phyloP scores from a whole-genome alignment of 2,329 filamentous ascomycete species.

The Calycina herbarum region DNA sequence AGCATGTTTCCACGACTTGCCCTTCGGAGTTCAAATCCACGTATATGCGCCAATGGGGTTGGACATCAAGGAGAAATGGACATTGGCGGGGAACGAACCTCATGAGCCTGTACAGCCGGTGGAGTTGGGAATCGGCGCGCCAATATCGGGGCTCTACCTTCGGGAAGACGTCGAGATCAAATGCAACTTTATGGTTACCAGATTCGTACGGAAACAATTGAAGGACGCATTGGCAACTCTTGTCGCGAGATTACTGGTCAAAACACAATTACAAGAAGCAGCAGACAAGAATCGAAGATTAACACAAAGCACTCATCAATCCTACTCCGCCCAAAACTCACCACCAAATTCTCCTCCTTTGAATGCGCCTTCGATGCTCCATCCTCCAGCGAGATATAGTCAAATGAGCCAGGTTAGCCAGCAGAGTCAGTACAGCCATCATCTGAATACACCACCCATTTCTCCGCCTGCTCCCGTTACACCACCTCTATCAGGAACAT shows the following conservation, averaged over 20 bases:
- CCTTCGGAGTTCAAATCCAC: slow-evolving; percentile 74
- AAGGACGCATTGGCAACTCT: slow-evolving; percentile 73
- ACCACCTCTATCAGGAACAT: slow-evolving; percentile 12
- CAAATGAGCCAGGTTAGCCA: slow-evolving; percentile 9
- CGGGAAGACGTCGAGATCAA: slow-evolving; percentile 79
- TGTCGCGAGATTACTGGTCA: slow-evolving; percentile 60
- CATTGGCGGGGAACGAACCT: slow-evolving; percentile 66
- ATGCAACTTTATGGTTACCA: slow-evolving; percentile 72
- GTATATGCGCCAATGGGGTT: slow-evolving; percentile 79
- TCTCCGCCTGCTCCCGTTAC: slow-evolving; percentile 7
- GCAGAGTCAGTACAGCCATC: background rate
- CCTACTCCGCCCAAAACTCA: slow-evolving; percentile 11
- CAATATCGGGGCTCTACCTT: slow-evolving; percentile 70
- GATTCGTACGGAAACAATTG: slow-evolving; percentile 78
- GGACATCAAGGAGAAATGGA: slow-evolving; percentile 77
- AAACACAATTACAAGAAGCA: slow-evolving; percentile 42
- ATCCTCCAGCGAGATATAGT: slow-evolving; percentile 1
- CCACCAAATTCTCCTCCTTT: slow-evolving; percentile 14
- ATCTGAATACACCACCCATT: background rate
- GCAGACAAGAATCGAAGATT: slow-evolving; percentile 27
- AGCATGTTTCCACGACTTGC: slow-evolving; percentile 73
- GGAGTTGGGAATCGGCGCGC: slow-evolving; percentile 66
- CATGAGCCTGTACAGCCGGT: slow-evolving; percentile 65
- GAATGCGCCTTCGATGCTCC: slow-evolving; percentile 2
- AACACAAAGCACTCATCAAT: slow-evolving; percentile 14